Percentiles rank a stretch among this genome's conserved stretches.
Conservation (phyloP, 73 alveolate species). For the Tetrahymena elliotti region DNA sequence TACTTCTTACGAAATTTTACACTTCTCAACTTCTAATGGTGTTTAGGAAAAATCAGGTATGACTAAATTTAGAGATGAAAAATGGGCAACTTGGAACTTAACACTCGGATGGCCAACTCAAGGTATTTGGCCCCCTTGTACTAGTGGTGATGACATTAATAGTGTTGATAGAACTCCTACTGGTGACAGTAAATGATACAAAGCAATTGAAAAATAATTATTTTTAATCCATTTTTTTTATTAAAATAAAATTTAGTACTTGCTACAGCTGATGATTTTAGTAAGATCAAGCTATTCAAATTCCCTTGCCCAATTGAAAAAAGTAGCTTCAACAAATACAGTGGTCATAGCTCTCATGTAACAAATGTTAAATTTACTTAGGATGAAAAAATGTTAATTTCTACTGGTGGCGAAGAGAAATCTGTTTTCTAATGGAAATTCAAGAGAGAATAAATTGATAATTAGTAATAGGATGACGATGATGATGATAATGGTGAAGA, state of each 20-base stretch:
- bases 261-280: conserved; percentile 95
- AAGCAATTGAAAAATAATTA: not conserved
- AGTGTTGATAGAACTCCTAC: conserved; percentile 85
- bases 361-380: conserved; percentile 80
- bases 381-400: conserved; percentile 66
- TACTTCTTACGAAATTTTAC: conserved; percentile 78
- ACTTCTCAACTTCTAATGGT: conserved; percentile 26
- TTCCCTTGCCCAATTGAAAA: conserved; percentile 71
- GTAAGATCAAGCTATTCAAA: conserved; percentile 89
- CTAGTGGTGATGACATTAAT: conserved; percentile 96
- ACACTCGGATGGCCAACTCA: conserved; percentile 94
- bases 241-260: conserved; percentile 57
- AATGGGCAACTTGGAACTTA: conserved; percentile 86
- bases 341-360: conserved; percentile 97
- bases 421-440: conserved; percentile 93
- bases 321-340: conserved; percentile 77
- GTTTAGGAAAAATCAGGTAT: conserved; percentile 73
- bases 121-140: conserved; percentile 97
- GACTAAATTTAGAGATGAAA: conserved; percentile 67
- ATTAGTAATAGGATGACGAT: conserved; percentile 26
- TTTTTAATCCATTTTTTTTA: conserved; percentile 51
- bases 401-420: conserved; percentile 96
- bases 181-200: conserved; percentile 23
- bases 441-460: conserved; percentile 50
- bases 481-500: conserved; percentile 37